Conservation (phyloP, 805 yeast species). For the Candida pseudofarinosa region DNA sequence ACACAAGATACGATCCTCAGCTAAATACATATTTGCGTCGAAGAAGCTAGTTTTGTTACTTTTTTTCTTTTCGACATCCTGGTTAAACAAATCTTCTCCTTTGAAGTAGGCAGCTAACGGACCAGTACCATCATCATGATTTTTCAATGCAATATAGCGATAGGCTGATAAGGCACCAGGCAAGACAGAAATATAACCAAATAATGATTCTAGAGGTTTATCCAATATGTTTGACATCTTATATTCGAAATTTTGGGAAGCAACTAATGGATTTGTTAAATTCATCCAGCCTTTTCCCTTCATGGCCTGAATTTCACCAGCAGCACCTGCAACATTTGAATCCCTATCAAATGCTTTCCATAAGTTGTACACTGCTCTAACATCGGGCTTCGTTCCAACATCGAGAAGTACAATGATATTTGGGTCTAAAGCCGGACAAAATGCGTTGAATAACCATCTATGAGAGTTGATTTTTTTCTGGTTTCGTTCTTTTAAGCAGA, state of each 20-base stretch:
- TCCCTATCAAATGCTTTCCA: slow-evolving; percentile 98
- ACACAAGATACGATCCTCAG: slow-evolving; percentile 93
- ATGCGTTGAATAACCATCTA: slow-evolving; percentile 94
- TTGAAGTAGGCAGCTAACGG: slow-evolving; percentile 85
- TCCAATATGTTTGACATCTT: slow-evolving; percentile 95
- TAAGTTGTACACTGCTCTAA: slow-evolving; percentile 80
- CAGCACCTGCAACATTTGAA: slow-evolving; percentile 97
- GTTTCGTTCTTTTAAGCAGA: slow-evolving; percentile 89
- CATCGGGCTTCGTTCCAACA: slow-evolving; percentile 97
- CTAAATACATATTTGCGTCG: slow-evolving; percentile 94
- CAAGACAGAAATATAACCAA: slow-evolving; percentile 88
- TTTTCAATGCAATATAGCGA: slow-evolving; percentile 79
- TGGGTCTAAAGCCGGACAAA: slow-evolving; percentile 89
- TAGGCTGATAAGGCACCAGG: slow-evolving; percentile 97
- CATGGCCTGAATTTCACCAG: slow-evolving; percentile 95
- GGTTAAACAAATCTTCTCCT: slow-evolving; percentile 61
- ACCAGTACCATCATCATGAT: slow-evolving; percentile 88
- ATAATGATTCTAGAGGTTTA: slow-evolving; percentile 87
- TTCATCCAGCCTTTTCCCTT: slow-evolving; percentile 85
- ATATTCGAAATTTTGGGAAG: slow-evolving; percentile 94
- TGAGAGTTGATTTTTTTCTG: slow-evolving; percentile 95
- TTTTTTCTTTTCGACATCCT: slow-evolving; percentile 15
- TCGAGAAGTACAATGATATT: slow-evolving; percentile 85
- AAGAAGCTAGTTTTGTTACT: slow-evolving; percentile 69
- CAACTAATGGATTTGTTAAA: slow-evolving; percentile 84